Percentiles rank a stretch among this genome's conserved stretches.
Conservation (phyloP, 371 early-diverging fungal species). For the Lichtheimia hyalospora region DNA sequence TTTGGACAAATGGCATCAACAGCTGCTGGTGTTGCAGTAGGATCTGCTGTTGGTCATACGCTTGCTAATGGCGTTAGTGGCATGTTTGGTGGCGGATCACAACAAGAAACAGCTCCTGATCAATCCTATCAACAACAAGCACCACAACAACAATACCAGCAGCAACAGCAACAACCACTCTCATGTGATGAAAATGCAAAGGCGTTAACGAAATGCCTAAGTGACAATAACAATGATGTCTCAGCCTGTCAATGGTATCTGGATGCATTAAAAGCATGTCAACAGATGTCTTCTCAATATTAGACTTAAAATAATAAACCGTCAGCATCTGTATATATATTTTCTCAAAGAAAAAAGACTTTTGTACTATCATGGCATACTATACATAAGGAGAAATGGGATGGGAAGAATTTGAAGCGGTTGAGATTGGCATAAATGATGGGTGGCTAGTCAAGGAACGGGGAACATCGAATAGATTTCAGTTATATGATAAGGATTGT, state of each 20-base stretch:
- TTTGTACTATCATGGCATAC: too few relatives aligned
- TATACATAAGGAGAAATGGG: too few relatives aligned
- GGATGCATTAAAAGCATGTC: constrained; percentile 87
- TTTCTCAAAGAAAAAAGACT: too few relatives aligned
- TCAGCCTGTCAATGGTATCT: constrained; percentile 83
- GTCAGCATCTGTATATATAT: too few relatives aligned
- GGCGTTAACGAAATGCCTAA: constrained; percentile 86
- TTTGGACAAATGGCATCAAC: constrained; percentile 77
- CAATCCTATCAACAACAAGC: constrained; percentile 26
- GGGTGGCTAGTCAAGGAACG: too few relatives aligned
- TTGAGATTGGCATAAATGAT: too few relatives aligned
- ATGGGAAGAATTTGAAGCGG: too few relatives aligned
- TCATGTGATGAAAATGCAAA: constrained; percentile 84
- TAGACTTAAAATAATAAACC: constrained; percentile 14
- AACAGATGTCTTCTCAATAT: constrained; percentile 59
- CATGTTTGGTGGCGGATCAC: constrained; percentile 59
- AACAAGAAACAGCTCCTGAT: constrained; percentile 13
- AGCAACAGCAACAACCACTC: constrained; percentile 32
- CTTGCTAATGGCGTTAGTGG: constrained; percentile 72
- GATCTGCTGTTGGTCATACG: constrained; percentile 78
- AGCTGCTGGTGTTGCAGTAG: constrained; percentile 93
- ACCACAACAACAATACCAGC: constrained; percentile 46
- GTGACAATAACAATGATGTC: constrained; percentile 76
- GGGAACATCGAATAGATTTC: too few relatives aligned
- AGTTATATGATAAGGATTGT: not conserved